A percentile compares a stretch with the other conserved stretches of the same genome.
Conservation (phyloP, 2,329 filamentous ascomycete species). For the Phoma sp. region DNA sequence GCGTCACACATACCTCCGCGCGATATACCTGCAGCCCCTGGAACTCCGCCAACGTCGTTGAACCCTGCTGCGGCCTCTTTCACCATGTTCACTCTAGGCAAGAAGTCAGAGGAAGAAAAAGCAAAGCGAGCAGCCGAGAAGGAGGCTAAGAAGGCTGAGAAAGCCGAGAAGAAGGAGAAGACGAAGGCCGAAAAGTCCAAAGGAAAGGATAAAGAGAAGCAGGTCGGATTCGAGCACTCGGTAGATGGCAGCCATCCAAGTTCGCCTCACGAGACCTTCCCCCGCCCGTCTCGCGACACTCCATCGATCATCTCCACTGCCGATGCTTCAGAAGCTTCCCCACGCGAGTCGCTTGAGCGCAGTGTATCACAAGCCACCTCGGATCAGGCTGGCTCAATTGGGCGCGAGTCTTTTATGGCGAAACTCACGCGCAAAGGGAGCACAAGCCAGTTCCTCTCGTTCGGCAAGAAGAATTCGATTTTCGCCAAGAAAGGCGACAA, state of each 20-base stretch:
- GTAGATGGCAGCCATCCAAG: constrained; percentile 20
- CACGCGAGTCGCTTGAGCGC: constrained; percentile 50
- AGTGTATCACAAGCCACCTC: constrained; percentile 47
- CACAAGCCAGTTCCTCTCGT: constrained; percentile 53
- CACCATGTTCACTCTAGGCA: constrained; percentile 53
- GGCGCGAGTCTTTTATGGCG: constrained; percentile 57
- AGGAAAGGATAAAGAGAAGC: constrained; percentile 44
- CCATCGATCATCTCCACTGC: constrained; percentile 51
- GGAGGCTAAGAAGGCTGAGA: constrained; percentile 42
- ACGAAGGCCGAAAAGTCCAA: constrained; percentile 45
- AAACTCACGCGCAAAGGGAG: constrained; percentile 57
- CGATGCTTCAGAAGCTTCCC: constrained; percentile 42
- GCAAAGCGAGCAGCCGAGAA: constrained; percentile 46
- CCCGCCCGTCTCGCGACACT: constrained; percentile 51
- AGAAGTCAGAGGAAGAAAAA: constrained; percentile 43
- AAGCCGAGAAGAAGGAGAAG: constrained; percentile 47
- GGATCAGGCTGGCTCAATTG: constrained; percentile 40
- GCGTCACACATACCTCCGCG: constrained; percentile 53
- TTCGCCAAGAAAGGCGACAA: constrained; percentile 39
- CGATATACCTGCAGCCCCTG: constrained; percentile 3
- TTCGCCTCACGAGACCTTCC: constrained; percentile 37
- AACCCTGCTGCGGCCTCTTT: constrained; percentile 93
- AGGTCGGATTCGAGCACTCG: constrained; percentile 28
- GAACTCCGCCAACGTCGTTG: constrained; percentile 62
- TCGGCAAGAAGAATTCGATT: constrained; percentile 47